phyloP scores from a whole-genome alignment of 192 early-diverging fungal species.

The Coemansia sp. region DNA sequence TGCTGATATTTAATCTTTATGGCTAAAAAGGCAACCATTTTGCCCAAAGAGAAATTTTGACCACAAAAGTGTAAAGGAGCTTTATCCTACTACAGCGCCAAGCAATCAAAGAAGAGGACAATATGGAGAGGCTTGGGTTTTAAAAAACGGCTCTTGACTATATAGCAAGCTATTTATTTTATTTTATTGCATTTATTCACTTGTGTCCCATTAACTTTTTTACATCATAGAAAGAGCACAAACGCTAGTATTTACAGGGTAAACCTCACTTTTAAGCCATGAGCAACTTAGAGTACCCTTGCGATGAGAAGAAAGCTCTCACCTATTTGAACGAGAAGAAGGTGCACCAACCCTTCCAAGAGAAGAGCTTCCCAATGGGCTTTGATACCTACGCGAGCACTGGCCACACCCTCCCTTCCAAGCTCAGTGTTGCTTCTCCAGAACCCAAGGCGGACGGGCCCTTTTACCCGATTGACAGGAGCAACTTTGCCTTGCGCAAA shows the following conservation, averaged over 20 bases:
- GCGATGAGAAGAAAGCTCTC: background rate
- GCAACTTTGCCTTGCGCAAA: background rate
- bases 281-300: background rate
- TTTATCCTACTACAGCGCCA: background rate
- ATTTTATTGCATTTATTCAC: background rate
- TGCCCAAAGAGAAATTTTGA: background rate
- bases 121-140: background rate
- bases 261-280: background rate
- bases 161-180: background rate
- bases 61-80: background rate
- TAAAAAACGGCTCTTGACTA: background rate
- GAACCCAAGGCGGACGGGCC: background rate
- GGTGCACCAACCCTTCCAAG: background rate
- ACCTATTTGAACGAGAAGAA: slow-evolving; percentile 2
- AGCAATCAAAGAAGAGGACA: background rate
- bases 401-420: background rate
- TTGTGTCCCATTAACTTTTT: slow-evolving; percentile 8
- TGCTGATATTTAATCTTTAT: too few species aligned
- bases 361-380: slow-evolving; percentile 3
- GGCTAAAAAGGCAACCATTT: too few species aligned
- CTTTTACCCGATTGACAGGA: slow-evolving; percentile 3
- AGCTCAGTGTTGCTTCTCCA: background rate
- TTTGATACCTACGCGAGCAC: slow-evolving; percentile 11
- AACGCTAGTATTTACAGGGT: slow-evolving; percentile 1
- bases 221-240: background rate